These are phyloP conservation scores for Colletotrichum sp. DNA, from an alignment of 2,329 filamentous ascomycete species.

Conservation along the genomic window DNA sequence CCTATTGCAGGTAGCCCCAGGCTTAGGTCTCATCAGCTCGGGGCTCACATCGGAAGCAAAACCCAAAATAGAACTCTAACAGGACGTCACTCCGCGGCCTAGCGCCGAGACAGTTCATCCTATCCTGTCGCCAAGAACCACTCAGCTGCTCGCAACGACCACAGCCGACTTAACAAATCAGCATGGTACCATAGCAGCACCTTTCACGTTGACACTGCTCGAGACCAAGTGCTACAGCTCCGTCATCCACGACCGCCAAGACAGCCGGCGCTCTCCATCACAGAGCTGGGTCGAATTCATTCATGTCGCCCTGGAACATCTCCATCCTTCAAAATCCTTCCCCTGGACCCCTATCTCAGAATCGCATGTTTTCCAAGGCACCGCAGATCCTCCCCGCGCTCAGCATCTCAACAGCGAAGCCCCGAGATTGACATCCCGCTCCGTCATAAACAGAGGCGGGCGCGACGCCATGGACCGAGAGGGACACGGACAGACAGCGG, in stretches of 20 bases:
- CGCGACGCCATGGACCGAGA: not conserved
- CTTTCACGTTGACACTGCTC: not conserved
- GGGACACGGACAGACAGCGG: constrained; percentile 11
- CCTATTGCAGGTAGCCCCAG: not conserved
- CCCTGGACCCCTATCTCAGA: not conserved
- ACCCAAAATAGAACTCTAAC: not conserved
- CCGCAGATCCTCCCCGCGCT: not conserved
- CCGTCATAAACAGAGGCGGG: not conserved
- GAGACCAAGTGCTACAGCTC: not conserved
- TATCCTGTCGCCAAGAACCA: not conserved
- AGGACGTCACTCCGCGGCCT: not conserved
- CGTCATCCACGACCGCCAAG: not conserved
- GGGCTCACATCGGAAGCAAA: not conserved
- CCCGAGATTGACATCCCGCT: not conserved
- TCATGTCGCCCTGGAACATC: not conserved
- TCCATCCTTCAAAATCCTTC: not conserved
- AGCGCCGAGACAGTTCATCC: not conserved
- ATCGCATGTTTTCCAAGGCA: not conserved
- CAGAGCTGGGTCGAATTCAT: not conserved
- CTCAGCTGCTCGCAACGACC: not conserved
- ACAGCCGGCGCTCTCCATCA: not conserved
- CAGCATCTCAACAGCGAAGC: not conserved
- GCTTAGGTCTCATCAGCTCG: not conserved
- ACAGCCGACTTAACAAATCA: not conserved
- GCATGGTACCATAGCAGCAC: not conserved